A percentile compares a stretch with the other conserved stretches of the same genome.
Conservation (phyloP, 148 eudicot genomes). For the Rhododendron mucronatum region DNA sequence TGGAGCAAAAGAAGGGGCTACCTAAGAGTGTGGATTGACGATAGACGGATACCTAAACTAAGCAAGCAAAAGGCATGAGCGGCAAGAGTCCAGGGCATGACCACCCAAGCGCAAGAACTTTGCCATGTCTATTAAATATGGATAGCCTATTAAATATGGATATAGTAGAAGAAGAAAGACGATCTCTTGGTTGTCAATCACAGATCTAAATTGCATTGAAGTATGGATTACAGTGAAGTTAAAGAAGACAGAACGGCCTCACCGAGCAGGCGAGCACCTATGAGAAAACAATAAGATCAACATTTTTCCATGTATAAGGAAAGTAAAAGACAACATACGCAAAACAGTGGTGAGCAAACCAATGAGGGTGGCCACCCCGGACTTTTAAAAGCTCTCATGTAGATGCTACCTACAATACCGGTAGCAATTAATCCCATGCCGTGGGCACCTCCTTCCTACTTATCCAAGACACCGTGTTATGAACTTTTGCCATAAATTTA, state of each 20-base stretch:
- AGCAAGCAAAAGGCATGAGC: background rate
- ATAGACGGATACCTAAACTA: background rate
- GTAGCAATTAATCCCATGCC: background rate
- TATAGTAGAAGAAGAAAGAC: conserved; percentile 2
- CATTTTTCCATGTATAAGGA: too few species aligned
- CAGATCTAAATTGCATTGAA: conserved; percentile 1
- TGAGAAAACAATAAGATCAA: background rate
- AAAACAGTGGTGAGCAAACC: background rate
- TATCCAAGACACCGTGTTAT: background rate
- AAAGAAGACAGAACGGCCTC: background rate
- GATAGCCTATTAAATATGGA: background rate
- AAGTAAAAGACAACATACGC: background rate
- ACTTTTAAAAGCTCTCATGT: background rate
- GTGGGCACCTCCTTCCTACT: background rate
- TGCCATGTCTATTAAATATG: background rate
- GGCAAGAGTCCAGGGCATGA: background rate
- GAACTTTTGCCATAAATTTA: background rate
- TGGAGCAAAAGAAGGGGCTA: background rate
- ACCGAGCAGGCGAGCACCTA: background rate
- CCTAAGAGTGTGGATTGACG: background rate
- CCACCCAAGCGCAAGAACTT: background rate
- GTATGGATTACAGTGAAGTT: background rate
- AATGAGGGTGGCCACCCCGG: background rate
- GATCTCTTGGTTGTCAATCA: background rate
- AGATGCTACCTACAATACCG: background rate